These are phyloP conservation scores for Dittrichia graveolens DNA, from an alignment of 129 eudicot species.

Conservation along the genomic window DNA sequence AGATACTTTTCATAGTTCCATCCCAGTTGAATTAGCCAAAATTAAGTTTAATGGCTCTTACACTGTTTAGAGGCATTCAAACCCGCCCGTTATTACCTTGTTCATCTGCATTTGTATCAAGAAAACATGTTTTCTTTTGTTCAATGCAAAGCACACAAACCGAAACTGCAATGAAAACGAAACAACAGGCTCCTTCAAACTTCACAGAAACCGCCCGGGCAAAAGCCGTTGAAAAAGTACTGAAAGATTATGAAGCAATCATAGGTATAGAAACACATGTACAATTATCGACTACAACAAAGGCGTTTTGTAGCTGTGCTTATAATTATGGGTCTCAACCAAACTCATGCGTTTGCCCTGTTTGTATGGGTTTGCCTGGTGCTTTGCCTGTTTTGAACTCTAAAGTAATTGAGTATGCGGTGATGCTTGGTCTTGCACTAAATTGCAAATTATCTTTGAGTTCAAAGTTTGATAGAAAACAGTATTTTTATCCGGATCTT, in stretches of 20 bases:
- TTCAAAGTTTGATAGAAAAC: conserved; percentile 97
- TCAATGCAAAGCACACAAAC: conserved; percentile 50
- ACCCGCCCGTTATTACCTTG: conserved; percentile 49
- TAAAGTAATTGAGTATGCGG: conserved; percentile 80
- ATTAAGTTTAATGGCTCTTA: conserved; percentile 51
- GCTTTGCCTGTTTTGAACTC: conserved; percentile 90
- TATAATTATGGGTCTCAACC: conserved; percentile 87
- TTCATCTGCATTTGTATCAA: conserved; percentile 51
- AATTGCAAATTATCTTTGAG: conserved; percentile 64
- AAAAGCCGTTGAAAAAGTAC: conserved; percentile 41
- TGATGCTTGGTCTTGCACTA: conserved; percentile 88
- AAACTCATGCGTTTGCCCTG: conserved; percentile 79
- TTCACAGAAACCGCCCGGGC: conserved; percentile 49
- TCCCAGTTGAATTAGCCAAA: conserved; percentile 4
- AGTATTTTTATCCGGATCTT: conserved; percentile 92
- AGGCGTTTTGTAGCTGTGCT: conserved; percentile 91
- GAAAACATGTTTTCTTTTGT: conserved; percentile 54
- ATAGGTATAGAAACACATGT: conserved; percentile 97
- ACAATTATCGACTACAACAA: conserved; percentile 77
- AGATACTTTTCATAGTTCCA: conserved; percentile 27
- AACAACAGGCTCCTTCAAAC: conserved; percentile 55
- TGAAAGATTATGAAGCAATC: conserved; percentile 71
- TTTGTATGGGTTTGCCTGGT: conserved; percentile 97
- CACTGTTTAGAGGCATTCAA: conserved; percentile 66
- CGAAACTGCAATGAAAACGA: conserved; percentile 57